Evolutionary conservation across 1,284 basidiomycete species (phyloP), one percentile per base, ranked within the genome.

Genomic region (Paramarasmius palmivorus): DNA sequence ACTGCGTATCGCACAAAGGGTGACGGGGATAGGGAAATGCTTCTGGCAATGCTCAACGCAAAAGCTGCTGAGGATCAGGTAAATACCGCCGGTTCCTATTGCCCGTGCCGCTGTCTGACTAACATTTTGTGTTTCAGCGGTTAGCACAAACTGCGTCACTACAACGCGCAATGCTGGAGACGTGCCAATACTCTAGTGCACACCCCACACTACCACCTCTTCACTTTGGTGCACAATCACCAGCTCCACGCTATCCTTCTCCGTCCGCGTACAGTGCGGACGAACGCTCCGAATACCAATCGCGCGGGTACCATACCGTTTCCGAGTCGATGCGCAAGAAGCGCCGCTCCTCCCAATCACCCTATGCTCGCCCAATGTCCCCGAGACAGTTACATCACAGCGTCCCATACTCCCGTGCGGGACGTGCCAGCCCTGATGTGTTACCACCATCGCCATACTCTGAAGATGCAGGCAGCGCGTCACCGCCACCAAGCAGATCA

Each of bases 1-100:
- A 79, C 82, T 41, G 92, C 93, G 14, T 95, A 94, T 74, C 81
- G 82, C 58, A 72, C 82, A 38, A 89, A 86, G 62, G 93, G 93
- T 54, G 90, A 94, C 59, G 93, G 92, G 45, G 93, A 95, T 77
- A 80, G 92, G 37, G 92, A 94, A 53, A 88, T 94, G 82, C 77
- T 95, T 23, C 78, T 95, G 46, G 84, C 90, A 60, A 90, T 95
- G 79, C 76, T 95, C 50, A 91, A 88, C 58, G 92, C 93, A 67
- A 95, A 95, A 74, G 83, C 85, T 56, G 86, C 92, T 22, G 93
- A 95, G 68, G 93, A 95, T 68, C 89, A 94, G 82, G 86, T 86
- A 42, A 53, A 77, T 68, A 37, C 38, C 50, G 46, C 25, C 52
- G 42, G 7, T 53, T 23, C 40, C 54, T 53, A 40, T 42, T 52